Base-by-base conservation (phyloP, 352 stramenopile species). In the Pythium dissimile region DNA sequence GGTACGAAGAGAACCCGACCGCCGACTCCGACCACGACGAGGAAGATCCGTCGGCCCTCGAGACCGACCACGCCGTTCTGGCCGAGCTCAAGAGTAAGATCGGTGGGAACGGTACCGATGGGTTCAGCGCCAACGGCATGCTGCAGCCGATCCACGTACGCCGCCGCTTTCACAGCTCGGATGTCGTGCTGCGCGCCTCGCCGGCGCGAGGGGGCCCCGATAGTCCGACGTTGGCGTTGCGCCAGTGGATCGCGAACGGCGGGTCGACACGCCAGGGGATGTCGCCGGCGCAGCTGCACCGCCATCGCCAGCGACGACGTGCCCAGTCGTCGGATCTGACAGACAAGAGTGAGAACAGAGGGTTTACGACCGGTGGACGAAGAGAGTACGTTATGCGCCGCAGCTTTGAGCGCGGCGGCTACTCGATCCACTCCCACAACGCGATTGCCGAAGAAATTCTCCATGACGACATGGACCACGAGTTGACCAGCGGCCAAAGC, bases 121-220 rank as follows among this genome's bases (percentile, higher is more conserved):
- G 18, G 26, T 20, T 20, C 18, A 18, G 37, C 30, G 28, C 24
- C 18, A 31, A n/a, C 18, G 30, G 30, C 2, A 6, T 54, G 18
- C 4, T 55, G 47, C 47, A 55, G 24, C 47, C 54, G 34, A 34
- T 49, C 15, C 59, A 35, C 13, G 62, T 70, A 26, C 72, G 78
- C 8, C 67, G 75, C 1, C 64, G 78, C 28, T 85, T 88, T 57
- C 63, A 86, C 54, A 88, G 78, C 60, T 84, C 73, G 1, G 78
- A 88, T 65, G 62, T 86, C 21, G 62, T 80, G 35, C 51, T 81
- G 50, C 63, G 66, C 15, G 32, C 66, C 32, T 34, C 54, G 24
- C 5, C 55, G 51, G 12, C 42, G n/a, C 27, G 35, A 26, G 24
- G 27, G 26, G 47, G 34, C 10, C n/a, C 32, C 30, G 60, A 73